These are phyloP conservation scores for Vigna reflexopilosa DNA, from an alignment of 306 rosid genomes.

Conservation along the genomic window DNA sequence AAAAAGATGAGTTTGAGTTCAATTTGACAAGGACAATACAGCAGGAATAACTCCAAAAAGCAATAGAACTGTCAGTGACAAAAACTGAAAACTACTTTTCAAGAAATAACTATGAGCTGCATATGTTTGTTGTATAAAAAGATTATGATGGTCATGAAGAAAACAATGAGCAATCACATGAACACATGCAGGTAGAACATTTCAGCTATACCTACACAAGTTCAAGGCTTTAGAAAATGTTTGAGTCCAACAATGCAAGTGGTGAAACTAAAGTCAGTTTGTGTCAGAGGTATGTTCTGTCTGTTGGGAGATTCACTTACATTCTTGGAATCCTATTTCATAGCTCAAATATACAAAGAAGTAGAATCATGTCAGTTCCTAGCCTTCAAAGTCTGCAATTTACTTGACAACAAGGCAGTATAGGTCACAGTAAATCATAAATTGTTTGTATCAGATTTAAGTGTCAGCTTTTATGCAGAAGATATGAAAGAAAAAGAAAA, in stretches of 20 bases:
- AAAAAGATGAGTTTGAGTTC: constrained; percentile 55
- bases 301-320: constrained; percentile 36
- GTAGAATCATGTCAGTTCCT: constrained; percentile 17
- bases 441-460: too few species aligned
- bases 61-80: too few species aligned
- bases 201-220: too few species aligned
- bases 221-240: constrained; percentile 46
- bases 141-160: constrained; percentile 20
- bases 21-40: constrained; percentile 82
- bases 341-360: background rate
- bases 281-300: constrained; percentile 46
- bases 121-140: background rate
- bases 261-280: constrained; percentile 68
- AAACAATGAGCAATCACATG: constrained; percentile 16
- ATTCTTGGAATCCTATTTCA: too few species aligned
- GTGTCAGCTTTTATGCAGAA: too few species aligned
- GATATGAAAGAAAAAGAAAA: too few species aligned
- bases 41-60: constrained; percentile 61
- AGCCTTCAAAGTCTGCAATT: background rate
- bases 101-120: background rate
- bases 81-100: background rate
- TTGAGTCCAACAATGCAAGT: constrained; percentile 69
- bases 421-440: too few species aligned
- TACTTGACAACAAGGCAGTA: too few species aligned
- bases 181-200: background rate